Base-by-base conservation (phyloP, 345 rosid species). In the Sonneratia alba region DNA sequence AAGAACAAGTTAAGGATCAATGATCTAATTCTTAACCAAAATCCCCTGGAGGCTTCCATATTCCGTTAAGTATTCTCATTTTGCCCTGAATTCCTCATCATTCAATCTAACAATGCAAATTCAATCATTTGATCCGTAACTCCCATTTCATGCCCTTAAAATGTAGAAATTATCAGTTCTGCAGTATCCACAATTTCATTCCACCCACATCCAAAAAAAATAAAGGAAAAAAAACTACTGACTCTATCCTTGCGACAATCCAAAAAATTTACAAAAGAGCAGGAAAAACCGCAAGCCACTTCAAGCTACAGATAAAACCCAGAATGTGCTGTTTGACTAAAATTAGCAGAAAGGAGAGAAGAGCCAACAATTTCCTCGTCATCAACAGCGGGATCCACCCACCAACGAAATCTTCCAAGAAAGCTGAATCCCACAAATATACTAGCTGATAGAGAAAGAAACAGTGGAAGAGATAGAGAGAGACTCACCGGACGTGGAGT, bases 401-500 rank as follows among this genome's bases (percentile, higher is more conserved):
- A 27, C 18, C 36, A 61, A 27, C 15, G 66, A 61, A 61, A 32
- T 32, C 37, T 61, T 14, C 66, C 37, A 61, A 1, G 3, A 1
- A 11, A 32, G 22, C 22, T 53, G 15, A 53, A 53, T 19, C 22
- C 57, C 21, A 18, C 1, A 53, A 21, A 53, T 2, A 19, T 18
- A 53, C 22, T 19, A 27, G 18, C 32, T 56, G 37, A 61, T 9
- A 24, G 66, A 24, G 36, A 36, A 27, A 24, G 36, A 24, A 61
- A 61, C 64, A n/a, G n/a, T 8, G 12, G 8, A 27, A 12, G 37
- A 32, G 27, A 32, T 0, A 32, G 53, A 14, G 55, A 6, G 56
- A 73, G 74, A 42, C 77, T 24, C 72, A 87, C 94, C 71, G 72
- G 73, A 37, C 70, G 62, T 43, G 40, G 75, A 81, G 83, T 65